phyloP scores from a whole-genome alignment of 331 rosid genomes.

The Malus hybrid region DNA sequence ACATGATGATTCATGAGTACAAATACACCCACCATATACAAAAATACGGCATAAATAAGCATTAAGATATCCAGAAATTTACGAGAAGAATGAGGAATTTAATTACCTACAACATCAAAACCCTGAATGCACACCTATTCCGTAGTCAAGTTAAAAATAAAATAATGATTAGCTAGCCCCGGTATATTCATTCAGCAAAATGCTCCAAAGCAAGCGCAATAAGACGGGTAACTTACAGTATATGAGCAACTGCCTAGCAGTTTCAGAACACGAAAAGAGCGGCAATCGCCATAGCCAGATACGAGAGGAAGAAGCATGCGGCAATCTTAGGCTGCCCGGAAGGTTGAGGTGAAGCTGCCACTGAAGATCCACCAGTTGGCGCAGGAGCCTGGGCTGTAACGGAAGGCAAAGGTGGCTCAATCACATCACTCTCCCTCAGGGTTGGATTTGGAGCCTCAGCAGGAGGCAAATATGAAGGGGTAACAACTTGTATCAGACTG shows the following conservation, averaged over 20 bases:
- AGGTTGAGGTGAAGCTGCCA: conserved; percentile 12
- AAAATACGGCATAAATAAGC: background rate
- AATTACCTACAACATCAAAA: conserved; percentile 36
- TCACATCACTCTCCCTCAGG: conserved; percentile 39
- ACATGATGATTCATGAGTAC: background rate
- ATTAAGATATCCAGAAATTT: background rate
- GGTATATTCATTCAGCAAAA: conserved; percentile 27
- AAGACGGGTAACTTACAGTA: conserved; percentile 4
- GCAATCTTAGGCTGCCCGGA: conserved; percentile 51
- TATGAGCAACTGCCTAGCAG: background rate
- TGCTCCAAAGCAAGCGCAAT: conserved; percentile 20
- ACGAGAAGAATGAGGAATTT: conserved; percentile 40
- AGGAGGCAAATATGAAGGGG: conserved; percentile 27
- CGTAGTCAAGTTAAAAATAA: conserved; percentile 7
- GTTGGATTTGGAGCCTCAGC: conserved; percentile 55
- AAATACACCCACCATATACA: background rate
- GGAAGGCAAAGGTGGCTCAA: conserved; percentile 62
- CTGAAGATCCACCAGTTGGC: conserved; percentile 16
- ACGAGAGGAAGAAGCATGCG: conserved; percentile 32
- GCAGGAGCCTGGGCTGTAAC: conserved; percentile 14
- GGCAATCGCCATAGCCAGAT: conserved; percentile 40
- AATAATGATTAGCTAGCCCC: conserved; percentile 19
- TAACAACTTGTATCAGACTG: conserved; percentile 26
- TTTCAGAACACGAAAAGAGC: conserved; percentile 41
- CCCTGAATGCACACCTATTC: conserved; percentile 20